These are phyloP conservation scores for Fusarium dimerum DNA, from an alignment of 2,329 filamentous ascomycete species.

Conservation along the genomic window DNA sequence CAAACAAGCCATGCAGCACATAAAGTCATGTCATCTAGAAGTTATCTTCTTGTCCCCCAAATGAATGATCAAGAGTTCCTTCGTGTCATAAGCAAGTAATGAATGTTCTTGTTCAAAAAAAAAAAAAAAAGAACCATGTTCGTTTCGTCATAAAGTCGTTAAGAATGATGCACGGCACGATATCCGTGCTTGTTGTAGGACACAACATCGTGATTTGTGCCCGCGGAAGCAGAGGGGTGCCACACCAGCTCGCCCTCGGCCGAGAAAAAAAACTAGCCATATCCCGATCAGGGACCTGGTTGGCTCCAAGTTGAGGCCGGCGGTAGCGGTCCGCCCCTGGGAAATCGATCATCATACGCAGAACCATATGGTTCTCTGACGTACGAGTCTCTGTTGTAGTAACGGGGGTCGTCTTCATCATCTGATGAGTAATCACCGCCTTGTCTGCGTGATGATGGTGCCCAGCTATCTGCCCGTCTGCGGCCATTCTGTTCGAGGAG, in stretches of 20 bases:
- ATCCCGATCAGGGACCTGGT: background rate
- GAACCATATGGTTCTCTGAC: slow-evolving; percentile 42
- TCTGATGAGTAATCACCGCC: slow-evolving; percentile 40
- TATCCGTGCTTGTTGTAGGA: slow-evolving; percentile 2
- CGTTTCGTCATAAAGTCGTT: slow-evolving; percentile 30
- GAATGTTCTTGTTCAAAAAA: slow-evolving; percentile 11
- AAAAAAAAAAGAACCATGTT: slow-evolving; percentile 12
- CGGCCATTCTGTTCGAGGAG: slow-evolving; percentile 25
- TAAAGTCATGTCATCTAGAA: slow-evolving; percentile 15
- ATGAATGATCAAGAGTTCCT: background rate
- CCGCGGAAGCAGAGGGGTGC: background rate
- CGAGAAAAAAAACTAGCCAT: background rate
- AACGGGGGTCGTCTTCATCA: slow-evolving; percentile 41
- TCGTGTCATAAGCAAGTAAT: background rate
- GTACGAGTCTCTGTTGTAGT: slow-evolving; percentile 20
- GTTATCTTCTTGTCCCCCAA: background rate
- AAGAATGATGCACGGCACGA: slow-evolving; percentile 6
- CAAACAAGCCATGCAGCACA: slow-evolving; percentile 30
- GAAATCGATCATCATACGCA: background rate
- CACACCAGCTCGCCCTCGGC: background rate
- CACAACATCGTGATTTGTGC: slow-evolving; percentile 1
- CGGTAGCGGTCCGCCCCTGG: slow-evolving; percentile 37
- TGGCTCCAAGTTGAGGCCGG: slow-evolving; percentile 31
- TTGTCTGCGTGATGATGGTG: slow-evolving; percentile 42
- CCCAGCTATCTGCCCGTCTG: slow-evolving; percentile 48